These are phyloP conservation scores for Brasilioporus rufonigricans DNA, from an alignment of 768 basidiomycete genomes.

Conservation along the genomic window DNA sequence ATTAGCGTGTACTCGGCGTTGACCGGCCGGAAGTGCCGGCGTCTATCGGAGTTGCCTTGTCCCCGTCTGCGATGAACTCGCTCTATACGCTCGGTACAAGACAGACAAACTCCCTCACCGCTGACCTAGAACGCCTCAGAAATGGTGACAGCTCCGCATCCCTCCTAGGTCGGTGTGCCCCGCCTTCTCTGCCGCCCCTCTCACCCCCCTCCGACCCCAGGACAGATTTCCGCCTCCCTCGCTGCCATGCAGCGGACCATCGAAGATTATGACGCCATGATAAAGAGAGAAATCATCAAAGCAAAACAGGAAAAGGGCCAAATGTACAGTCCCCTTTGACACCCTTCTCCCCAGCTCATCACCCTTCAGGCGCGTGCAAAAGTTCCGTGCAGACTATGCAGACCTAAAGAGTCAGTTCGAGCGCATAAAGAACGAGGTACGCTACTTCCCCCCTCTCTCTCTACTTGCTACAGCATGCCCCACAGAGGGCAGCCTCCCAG, in stretches of 20 bases:
- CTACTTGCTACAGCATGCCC: background rate
- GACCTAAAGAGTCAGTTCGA: constrained; percentile 87
- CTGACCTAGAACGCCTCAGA: constrained; percentile 81
- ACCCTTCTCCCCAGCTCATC: constrained; percentile 1
- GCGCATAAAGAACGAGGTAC: constrained; percentile 57
- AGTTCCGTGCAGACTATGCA: constrained; percentile 83
- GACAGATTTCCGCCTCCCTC: constrained; percentile 98
- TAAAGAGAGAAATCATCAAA: constrained; percentile 92
- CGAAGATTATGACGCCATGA: constrained; percentile 97
- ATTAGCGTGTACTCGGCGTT: constrained; percentile 1
- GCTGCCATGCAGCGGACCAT: constrained; percentile 91
- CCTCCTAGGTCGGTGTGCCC: constrained; percentile 65
- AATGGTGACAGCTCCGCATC: constrained; percentile 80
- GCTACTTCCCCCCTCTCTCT: background rate
- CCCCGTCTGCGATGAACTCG: constrained; percentile 71
- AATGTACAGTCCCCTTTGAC: constrained; percentile 52
- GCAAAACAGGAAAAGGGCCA: constrained; percentile 96
- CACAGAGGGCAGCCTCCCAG: constrained; percentile 56
- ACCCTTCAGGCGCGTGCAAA: constrained; percentile 76
- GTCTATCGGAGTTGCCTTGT: constrained; percentile 1
- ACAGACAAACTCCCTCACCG: constrained; percentile 84
- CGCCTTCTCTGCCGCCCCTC: background rate
- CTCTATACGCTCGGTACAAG: constrained; percentile 91
- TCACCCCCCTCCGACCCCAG: constrained; percentile 44
- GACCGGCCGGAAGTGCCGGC: constrained; percentile 18